These are phyloP conservation scores for Schizosaccharomyces pombe DNA, from an alignment of 805 yeast species.

Conservation along the genomic window DNA sequence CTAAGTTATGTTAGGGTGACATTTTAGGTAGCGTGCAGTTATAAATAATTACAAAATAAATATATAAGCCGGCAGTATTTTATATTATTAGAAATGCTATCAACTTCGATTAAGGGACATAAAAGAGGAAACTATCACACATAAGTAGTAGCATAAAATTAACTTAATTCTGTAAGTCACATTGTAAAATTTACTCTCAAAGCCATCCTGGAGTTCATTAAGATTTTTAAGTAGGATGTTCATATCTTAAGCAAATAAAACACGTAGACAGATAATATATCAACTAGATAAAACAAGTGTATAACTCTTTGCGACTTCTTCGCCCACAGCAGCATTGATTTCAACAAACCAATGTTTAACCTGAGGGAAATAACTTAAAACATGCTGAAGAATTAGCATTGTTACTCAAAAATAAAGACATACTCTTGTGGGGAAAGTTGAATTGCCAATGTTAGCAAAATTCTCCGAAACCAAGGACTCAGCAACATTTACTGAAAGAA, in stretches of 20 bases:
- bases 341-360: not conserved
- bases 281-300: not conserved
- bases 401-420: not conserved
- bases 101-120: too few relatives aligned
- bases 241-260: not conserved
- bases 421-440: not conserved
- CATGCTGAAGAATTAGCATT: not conserved
- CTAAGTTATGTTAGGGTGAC: too few relatives aligned
- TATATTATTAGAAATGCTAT: too few relatives aligned
- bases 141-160: too few relatives aligned
- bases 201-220: too few relatives aligned
- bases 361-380: not conserved
- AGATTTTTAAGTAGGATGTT: too few relatives aligned
- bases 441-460: not conserved
- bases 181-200: too few relatives aligned
- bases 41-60: too few relatives aligned
- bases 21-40: too few relatives aligned
- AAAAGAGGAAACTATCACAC: too few relatives aligned
- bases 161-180: too few relatives aligned
- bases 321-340: not conserved
- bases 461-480: not conserved
- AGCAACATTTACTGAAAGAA: not conserved
- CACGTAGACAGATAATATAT: not conserved
- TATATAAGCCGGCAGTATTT: too few relatives aligned
- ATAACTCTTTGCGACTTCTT: not conserved